Conservation (phyloP, 2,329 filamentous ascomycete genomes). For the Diaporthe capsici region DNA sequence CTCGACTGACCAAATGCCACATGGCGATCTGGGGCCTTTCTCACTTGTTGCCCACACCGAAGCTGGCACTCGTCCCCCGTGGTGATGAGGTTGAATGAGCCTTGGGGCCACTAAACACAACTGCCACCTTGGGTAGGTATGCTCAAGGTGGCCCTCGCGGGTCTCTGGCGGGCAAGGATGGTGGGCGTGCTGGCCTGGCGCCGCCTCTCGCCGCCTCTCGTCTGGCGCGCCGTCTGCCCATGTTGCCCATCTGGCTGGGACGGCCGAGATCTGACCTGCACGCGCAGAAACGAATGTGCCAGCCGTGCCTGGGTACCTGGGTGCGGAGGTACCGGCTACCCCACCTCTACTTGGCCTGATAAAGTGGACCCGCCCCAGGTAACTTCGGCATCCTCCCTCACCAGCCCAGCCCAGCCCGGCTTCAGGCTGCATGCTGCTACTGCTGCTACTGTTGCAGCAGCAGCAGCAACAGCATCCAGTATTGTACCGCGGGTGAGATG, state of each 20-base stretch:
- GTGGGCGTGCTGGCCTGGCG: background rate
- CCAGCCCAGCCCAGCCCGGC: conserved; percentile 33
- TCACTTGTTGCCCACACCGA: background rate
- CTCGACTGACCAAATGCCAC: conserved; percentile 26
- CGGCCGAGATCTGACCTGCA: conserved; percentile 39
- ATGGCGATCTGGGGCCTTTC: conserved; percentile 27
- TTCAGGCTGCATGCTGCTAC: conserved; percentile 34
- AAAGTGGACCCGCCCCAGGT: conserved; percentile 31
- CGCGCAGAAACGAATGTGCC: conserved; percentile 24
- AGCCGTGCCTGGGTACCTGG: conserved; percentile 1
- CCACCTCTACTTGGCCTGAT: background rate
- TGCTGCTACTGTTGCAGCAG: background rate
- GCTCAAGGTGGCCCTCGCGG: background rate
- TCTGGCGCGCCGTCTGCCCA: conserved; percentile 11
- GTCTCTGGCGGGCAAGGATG: conserved; percentile 10
- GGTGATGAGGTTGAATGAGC: background rate
- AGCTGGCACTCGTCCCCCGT: background rate
- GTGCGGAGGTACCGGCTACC: conserved; percentile 30
- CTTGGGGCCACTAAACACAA: background rate
- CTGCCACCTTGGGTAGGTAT: background rate
- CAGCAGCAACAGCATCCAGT: background rate
- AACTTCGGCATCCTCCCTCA: conserved; percentile 42
- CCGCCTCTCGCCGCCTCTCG: conserved; percentile 19
- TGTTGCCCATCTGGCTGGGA: conserved; percentile 38
- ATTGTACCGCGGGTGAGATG: background rate